Evolutionary conservation across 2,329 filamentous ascomycete genomes (phyloP).

Genomic region (Epichloe sylvatica): DNA sequence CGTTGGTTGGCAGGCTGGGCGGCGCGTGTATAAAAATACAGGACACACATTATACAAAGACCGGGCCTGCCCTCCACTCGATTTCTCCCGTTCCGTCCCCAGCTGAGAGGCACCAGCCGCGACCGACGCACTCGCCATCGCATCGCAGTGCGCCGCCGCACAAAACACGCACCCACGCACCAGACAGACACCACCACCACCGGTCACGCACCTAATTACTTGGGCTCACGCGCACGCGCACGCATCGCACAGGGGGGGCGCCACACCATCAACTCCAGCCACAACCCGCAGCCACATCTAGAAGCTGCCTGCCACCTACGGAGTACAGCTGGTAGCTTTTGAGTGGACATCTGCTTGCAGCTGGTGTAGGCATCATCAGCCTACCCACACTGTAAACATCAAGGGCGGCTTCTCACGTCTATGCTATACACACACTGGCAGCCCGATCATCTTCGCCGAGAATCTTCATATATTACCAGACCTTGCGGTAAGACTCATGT

Average conservation of each 20-base stretch:
- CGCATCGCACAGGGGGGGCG: not conserved
- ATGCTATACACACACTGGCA: not conserved
- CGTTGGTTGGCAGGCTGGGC: slow-evolving; percentile 17
- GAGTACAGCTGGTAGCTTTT: not conserved
- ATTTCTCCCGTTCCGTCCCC: slow-evolving; percentile 21
- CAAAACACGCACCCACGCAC: not conserved
- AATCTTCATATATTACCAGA: not conserved
- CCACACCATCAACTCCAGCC: not conserved
- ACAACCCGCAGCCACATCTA: slow-evolving; percentile 2
- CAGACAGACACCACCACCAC: not conserved
- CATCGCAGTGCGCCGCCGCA: slow-evolving; percentile 1
- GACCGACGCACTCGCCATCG: not conserved
- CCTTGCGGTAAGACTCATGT: not conserved
- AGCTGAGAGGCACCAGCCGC: slow-evolving; percentile 2
- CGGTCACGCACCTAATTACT: not conserved
- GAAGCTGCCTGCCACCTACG: not conserved
- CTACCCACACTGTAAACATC: not conserved
- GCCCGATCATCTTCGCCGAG: not conserved
- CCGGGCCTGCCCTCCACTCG: slow-evolving; percentile 30
- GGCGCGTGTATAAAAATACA: slow-evolving; percentile 31
- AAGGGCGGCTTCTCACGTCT: not conserved
- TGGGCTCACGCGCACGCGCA: not conserved
- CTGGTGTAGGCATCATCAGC: not conserved
- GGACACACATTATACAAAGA: slow-evolving; percentile 30
- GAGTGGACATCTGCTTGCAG: not conserved